Conservation (phyloP, 2,329 filamentous ascomycete species). For the Ophiostoma triangulosporum region DNA sequence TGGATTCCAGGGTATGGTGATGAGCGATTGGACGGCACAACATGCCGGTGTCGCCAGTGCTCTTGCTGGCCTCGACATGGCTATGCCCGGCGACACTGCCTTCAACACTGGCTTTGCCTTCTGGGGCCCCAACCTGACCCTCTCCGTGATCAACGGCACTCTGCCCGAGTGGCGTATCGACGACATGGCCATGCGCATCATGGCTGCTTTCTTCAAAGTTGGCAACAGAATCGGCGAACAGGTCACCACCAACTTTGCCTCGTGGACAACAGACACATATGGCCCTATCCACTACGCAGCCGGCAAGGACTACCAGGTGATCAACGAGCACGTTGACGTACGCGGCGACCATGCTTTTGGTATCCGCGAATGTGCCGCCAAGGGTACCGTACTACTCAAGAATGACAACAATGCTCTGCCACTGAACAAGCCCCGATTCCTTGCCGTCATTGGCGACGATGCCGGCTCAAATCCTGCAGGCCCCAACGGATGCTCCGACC, state of each 20-base stretch:
- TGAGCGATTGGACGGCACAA: slow-evolving; percentile 48
- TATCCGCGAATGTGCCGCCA: slow-evolving; percentile 64
- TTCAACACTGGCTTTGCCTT: slow-evolving; percentile 49
- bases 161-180: slow-evolving; percentile 57
- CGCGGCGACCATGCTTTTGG: slow-evolving; percentile 56
- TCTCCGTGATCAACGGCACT: slow-evolving; percentile 63
- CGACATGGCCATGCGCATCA: slow-evolving; percentile 59
- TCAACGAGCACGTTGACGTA: slow-evolving; percentile 80
- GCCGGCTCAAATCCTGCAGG: slow-evolving; percentile 62
- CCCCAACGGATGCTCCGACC: slow-evolving; percentile 65
- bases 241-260: slow-evolving; percentile 64
- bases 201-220: slow-evolving; percentile 42
- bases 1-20: slow-evolving; percentile 52
- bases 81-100: slow-evolving; percentile 49
- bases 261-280: slow-evolving; percentile 69
- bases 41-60: slow-evolving; percentile 54
- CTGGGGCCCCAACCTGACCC: slow-evolving; percentile 50
- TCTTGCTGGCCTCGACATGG: slow-evolving; percentile 71
- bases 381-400: slow-evolving; percentile 81
- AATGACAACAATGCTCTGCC: slow-evolving; percentile 64
- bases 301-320: slow-evolving; percentile 39
- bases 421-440: slow-evolving; percentile 61
- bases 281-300: slow-evolving; percentile 54
- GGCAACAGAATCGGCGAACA: slow-evolving; percentile 36
- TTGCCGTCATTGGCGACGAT: slow-evolving; percentile 72